Evolutionary conservation across 805 yeast genomes (phyloP), one percentile per base, ranked within the genome.

Genomic region (Ogataea thermomethanolica): DNA sequence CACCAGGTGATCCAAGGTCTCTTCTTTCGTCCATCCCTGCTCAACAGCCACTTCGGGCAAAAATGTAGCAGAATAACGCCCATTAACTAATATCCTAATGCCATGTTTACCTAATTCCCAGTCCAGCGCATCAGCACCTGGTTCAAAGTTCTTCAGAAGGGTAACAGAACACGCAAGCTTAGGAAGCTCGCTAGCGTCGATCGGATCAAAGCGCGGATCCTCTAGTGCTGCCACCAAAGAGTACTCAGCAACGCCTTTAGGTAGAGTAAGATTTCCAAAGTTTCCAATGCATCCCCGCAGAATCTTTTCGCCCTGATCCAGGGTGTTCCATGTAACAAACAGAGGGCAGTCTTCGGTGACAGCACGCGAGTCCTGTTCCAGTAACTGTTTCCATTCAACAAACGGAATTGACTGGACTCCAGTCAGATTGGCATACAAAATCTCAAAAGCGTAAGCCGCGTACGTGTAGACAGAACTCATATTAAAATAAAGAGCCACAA

Each of bases 211-310:
- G 33, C 99, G 65, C 1, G 81, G 58, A 54, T 93, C 99, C 37
- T 85, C 77, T 7, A 88, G 63, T 0, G 95, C 96, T 32, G 90
- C 79, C 26, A 71, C 63, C 12, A 82, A 38, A 0, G 96, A 71
- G 55, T 81, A 91, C 27, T 70, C 69, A 15, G 65, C 58, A 3
- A 89, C 71, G 0, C 93, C 96, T 1, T 55, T 36, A 12, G 72
- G 79, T 2, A 85, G 50, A 0, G 73, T 69, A 41, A 73, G 59
- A 11, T 74, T 64, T 13, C 70, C 66, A 58, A 93, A 93, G 0
- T 96, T 90, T 1, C 99, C 99, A 39, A 91, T 93, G 56, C 99
- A 91, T 0, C 99, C 99, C 30, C 98, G 69, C 34, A 91, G 66
- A 10, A 66, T 63, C 20, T 62, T 56, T 1, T 61, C 54, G 8